Percentiles rank a stretch among this genome's conserved stretches.
These are phyloP conservation scores for Setaria viridis DNA, from an alignment of 202 grass and related monocot species.

Conservation along the genomic window DNA sequence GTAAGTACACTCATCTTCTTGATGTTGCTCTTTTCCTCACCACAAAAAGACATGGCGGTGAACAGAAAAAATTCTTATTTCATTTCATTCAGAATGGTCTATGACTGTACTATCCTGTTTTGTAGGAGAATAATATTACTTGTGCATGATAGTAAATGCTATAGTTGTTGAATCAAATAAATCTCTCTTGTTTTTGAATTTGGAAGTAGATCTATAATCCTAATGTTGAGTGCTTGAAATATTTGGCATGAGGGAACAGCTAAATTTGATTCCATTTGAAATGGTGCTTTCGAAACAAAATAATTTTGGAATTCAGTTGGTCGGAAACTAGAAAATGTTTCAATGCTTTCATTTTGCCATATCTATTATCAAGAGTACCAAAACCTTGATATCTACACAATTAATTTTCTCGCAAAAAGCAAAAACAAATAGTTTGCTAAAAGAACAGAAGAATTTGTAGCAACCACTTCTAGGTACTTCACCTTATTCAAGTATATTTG, in stretches of 20 bases:
- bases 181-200: neutral
- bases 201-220: neutral
- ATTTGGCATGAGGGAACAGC: too few relatives aligned
- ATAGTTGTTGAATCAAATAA: conserved; percentile 30
- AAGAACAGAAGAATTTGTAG: neutral
- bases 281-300: too few relatives aligned
- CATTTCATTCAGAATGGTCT: conserved; percentile 5
- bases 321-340: neutral
- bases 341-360: conserved; percentile 14
- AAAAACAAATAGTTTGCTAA: neutral
- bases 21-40: conserved; percentile 30
- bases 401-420: neutral
- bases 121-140: conserved; percentile 16
- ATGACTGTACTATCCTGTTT: conserved; percentile 24
- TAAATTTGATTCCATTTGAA: too few relatives aligned
- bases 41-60: neutral
- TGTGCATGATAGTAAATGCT: conserved; percentile 23
- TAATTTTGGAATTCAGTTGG: too few relatives aligned
- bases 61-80: neutral
- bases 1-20: conserved; percentile 64
- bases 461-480: neutral
- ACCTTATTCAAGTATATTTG: neutral
- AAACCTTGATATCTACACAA: neutral
- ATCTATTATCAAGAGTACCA: neutral
- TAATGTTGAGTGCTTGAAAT: neutral